A percentile compares a stretch with the other conserved stretches of the same genome.
phyloP scores from a whole-genome alignment of 139 green algal species.

The Dunaliella primolecta region DNA sequence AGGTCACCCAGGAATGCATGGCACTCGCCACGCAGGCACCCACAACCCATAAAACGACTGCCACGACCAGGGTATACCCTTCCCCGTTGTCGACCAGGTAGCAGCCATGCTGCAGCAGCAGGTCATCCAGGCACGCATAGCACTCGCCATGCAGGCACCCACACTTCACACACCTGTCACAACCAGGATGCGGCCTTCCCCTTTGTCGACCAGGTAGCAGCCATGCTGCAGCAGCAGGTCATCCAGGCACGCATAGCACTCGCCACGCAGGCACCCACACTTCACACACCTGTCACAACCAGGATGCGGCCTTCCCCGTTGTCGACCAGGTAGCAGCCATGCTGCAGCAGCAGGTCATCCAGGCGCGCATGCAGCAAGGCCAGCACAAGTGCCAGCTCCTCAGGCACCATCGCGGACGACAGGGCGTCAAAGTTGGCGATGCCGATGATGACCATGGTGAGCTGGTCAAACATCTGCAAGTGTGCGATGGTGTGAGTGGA shows the following conservation, averaged over 20 bases:
- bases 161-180: background rate
- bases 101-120: slow-evolving; percentile 12
- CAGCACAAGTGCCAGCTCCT: background rate
- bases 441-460: slow-evolving; percentile 1
- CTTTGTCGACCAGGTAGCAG: slow-evolving; percentile 24
- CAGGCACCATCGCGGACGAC: background rate
- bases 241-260: background rate
- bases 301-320: background rate
- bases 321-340: slow-evolving; percentile 12
- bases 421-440: slow-evolving; percentile 1
- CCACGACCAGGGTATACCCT: background rate
- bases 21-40: background rate
- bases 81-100: slow-evolving; percentile 19
- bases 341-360: slow-evolving; percentile 29
- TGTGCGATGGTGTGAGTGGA: slow-evolving; percentile 3
- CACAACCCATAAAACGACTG: too few species aligned
- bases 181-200: background rate
- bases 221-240: background rate
- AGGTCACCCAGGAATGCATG: background rate
- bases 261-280: background rate
- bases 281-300: slow-evolving; percentile 2
- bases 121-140: background rate
- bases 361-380: slow-evolving; percentile 11
- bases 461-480: slow-evolving; percentile 13
- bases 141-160: background rate